Base-by-base conservation (phyloP, 352 stramenopile species). In the Globisporangium viniferum region DNA sequence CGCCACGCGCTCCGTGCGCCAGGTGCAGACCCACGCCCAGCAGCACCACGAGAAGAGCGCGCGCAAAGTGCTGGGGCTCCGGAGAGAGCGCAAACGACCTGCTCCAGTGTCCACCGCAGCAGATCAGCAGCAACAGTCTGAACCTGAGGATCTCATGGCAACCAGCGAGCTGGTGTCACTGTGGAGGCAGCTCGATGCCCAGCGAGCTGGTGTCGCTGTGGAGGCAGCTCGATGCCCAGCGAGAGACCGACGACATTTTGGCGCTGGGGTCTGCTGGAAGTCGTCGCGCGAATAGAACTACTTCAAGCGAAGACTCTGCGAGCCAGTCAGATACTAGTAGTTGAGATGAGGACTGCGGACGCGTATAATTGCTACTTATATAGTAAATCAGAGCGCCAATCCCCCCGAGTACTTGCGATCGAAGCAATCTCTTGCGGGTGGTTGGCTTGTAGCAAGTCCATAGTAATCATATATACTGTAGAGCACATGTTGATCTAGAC, bases 11-110 rank as follows among this genome's bases (percentile, higher is more conserved):
- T 71, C 70, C n/a, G 67, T 74, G 27, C 64, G 67, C 29, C 70
- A 76, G 39, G 59, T 70, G 48, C 70, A 71, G 27, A 73, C 70
- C 5, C 70, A 76, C 46, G 70, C 70, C 7, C 70, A 76, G 33
- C 72, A 76, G 51, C 72, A 73, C 62, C 67, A 69, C 29, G 59
- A 76, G 36, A 76, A 76, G 56, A 61, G 73, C 27, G 53, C 54
- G 33, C 67, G 67, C 15, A 67, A 68, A 24, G 33, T 72, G n/a
- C 49, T 68, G 27, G 69, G 39, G 6, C 44, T 67, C 18, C 41
- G 56, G n/a, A 48, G 64, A 24, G 62, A 61, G 2, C 53, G 53
- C 53, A 58, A 58, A 27, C 29, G 12, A 15, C 8, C 39, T 14
- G 39, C 2, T 48, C 5, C 24, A 2, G 12, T 58, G 5, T 24